Base-by-base conservation (phyloP, 805 yeast genomes). In the Ogataea paraovalis region DNA sequence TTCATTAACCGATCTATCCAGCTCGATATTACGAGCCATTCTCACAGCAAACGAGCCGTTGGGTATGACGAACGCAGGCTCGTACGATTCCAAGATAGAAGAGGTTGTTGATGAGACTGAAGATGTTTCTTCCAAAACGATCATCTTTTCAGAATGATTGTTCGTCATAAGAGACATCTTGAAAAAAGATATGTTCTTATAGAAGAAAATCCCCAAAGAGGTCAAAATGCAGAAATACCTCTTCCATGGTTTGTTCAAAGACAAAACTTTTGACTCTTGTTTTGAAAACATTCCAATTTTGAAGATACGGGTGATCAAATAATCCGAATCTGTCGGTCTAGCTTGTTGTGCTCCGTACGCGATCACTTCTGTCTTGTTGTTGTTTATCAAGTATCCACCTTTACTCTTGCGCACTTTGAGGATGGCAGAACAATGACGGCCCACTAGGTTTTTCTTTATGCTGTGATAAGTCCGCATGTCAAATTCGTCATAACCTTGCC, bases 151-250 rank as follows among this genome's bases (percentile, higher is more conserved):
- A 1, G 39, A 22, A 1, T 37, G 37, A 16, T 47, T 39, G 22
- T 48, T 47, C 9, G 55, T 51, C 10, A 54, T 49, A 45, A 56
- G 57, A n/a, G 47, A 53, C 64, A 67, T 61, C 45, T 59, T 62
- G 47, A 73, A 62, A 21, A 60, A 65, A 22, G 68, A 65, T 40
- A 68, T 52, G 41, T 65, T 67, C 37, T 73, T 75, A 58, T 71
- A 78, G 27, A 78, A 61, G 13, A 76, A 62, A 19, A 78, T 52
- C 1, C 83, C 83, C 49, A 74, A 68, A 0, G 76, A 64, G 0
- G 83, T 79, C 41, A 79, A 57, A n/a, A 78, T 59, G 21, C 74
- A 78, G 54, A 64, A 73, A 46, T 71, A 72, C 32, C 65, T 69
- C 47, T 65, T 74, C 82, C 80, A 76, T 2, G 60, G 47, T 39